A percentile compares a stretch with the other conserved stretches of the same genome.
Evolutionary conservation across 129 eudicot species (phyloP).

Genomic region (Flaveria sonorensis): DNA sequence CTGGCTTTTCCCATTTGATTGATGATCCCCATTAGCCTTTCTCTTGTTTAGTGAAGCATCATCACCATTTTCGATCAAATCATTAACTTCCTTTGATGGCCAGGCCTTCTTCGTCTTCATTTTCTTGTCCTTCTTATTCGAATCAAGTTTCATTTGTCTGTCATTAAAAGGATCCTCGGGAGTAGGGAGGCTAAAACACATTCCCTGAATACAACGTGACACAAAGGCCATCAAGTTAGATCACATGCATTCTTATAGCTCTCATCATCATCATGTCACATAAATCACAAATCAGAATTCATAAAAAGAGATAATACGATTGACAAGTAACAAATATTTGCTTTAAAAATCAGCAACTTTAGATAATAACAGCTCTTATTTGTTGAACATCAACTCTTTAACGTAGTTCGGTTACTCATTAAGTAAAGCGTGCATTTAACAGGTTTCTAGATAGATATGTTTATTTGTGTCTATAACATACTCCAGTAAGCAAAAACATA

Average conservation of each 20-base stretch:
- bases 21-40: constrained; percentile 18
- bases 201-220: constrained; percentile 46
- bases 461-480: background rate
- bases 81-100: constrained; percentile 33
- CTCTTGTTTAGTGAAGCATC: constrained; percentile 38
- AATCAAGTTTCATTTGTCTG: constrained; percentile 36
- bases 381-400: background rate
- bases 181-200: constrained; percentile 91
- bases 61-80: constrained; percentile 29
- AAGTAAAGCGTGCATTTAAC: no score
- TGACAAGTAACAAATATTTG: background rate
- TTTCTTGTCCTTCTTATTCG: constrained; percentile 32
- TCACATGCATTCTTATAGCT: background rate
- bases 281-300: background rate
- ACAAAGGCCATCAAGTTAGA: background rate
- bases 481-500: background rate
- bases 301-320: background rate
- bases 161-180: constrained; percentile 90
- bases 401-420: background rate
- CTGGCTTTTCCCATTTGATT: constrained; percentile 9
- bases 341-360: background rate
- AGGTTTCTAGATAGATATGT: background rate
- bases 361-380: background rate
- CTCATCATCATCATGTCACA: background rate
- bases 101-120: constrained; percentile 41